Base-by-base conservation (phyloP, 164 flowering plant genomes). In the Liriodendron chinense region DNA sequence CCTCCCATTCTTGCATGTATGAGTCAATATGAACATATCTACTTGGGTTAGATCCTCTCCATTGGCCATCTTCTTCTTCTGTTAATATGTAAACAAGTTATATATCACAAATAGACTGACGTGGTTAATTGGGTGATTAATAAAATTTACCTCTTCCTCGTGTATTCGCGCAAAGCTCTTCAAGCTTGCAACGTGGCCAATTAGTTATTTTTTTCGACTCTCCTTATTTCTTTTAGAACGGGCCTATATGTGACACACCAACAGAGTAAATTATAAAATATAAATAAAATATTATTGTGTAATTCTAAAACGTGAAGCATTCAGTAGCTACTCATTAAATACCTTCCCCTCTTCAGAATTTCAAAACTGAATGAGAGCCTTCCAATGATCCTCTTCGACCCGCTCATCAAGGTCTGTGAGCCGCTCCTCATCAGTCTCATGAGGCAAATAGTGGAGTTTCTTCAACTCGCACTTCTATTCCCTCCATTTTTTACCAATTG, bases 101-200 rank as follows among this genome's bases (percentile, higher is more conserved):
- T 21, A 21, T 6, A 77, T 71, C n/a, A 47, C 9, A 71, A 21
- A 70, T 26, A 28, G 20, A 23, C 16, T 13, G 26, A 6, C 14
- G 22, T 2, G 64, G 28, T 22, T 43, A 47, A 23, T 48, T 22
- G 62, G 20, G 62, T 43, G 34, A 28, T 28, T 28, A 28, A 28
- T 28, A 77, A 43, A 69, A 73, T 22, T 62, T 63, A 75, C 82
- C 82, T 75, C 83, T 77, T 83, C 83, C 65, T 83, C 81, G 20
- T 78, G 73, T 72, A 78, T 25, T 10, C 74, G 53, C 25, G 83
- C 85, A 71, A 75, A 83, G 69, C 85, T 83, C 70, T 78, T 83
- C 28, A 74, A 47, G 56, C 85, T 81, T 68, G 81, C 28, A 7
- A 81, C 43, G 21, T 78, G 83, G 65, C 21, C 25, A 26, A 24